Percentiles rank a stretch among this genome's conserved stretches.
Conservation (phyloP, 768 basidiomycete species). For the Dictyophora rubrovolvata region DNA sequence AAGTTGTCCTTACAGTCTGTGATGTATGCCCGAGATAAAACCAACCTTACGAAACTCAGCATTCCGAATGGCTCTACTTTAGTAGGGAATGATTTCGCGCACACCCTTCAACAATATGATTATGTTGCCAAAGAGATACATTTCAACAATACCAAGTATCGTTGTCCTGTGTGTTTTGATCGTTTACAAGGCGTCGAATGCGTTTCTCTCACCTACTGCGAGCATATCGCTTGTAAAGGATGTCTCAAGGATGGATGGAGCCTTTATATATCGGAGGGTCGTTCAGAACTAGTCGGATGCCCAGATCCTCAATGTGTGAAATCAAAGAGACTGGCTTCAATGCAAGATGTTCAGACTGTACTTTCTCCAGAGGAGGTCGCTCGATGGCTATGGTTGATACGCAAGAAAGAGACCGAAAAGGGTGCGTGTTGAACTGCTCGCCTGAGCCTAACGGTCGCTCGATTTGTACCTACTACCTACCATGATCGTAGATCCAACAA, state of each 20-base stretch:
- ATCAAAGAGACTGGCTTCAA: constrained; percentile 41
- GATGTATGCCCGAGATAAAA: too few species aligned
- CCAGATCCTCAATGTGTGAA: constrained; percentile 78
- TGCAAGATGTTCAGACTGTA: constrained; percentile 65
- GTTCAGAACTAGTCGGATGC: constrained; percentile 65
- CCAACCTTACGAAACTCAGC: too few species aligned
- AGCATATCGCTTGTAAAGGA: constrained; percentile 74
- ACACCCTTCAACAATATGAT: constrained; percentile 41
- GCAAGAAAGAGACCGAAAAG: constrained; percentile 62
- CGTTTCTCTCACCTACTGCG: constrained; percentile 49
- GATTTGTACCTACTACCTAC: too few species aligned
- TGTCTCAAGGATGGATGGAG: constrained; percentile 80
- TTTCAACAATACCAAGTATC: constrained; percentile 54
- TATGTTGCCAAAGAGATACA: constrained; percentile 32
- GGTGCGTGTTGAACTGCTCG: constrained; percentile 30
- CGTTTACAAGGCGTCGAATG: constrained; percentile 69
- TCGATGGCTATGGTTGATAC: constrained; percentile 71
- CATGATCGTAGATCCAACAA: constrained; percentile 51
- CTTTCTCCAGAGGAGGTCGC: constrained; percentile 52
- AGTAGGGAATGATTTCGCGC: constrained; percentile 22
- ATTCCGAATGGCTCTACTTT: too few species aligned
- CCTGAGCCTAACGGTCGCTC: background rate
- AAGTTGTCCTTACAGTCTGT: constrained; percentile 13
- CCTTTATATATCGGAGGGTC: constrained; percentile 71
- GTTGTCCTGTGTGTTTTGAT: constrained; percentile 69